Evolutionary conservation across 2,329 filamentous ascomycete species (phyloP).

Genomic region (Elsinoe australis): DNA sequence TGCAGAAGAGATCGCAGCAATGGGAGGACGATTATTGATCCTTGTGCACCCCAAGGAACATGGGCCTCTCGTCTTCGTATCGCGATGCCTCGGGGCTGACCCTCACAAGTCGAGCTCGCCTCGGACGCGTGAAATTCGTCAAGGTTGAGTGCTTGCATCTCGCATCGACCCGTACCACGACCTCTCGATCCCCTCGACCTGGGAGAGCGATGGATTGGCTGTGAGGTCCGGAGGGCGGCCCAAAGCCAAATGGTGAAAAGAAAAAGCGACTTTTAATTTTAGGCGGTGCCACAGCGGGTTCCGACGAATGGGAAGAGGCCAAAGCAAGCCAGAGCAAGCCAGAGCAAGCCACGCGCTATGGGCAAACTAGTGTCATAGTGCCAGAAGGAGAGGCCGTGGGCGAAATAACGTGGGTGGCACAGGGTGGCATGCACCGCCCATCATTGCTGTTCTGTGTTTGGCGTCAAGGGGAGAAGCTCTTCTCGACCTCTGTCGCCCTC

Average conservation of each 20-base stretch:
- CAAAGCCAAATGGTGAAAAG: constrained; percentile 6
- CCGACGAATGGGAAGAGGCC: background rate
- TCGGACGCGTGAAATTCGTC: background rate
- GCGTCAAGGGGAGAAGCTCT: too few relatives aligned
- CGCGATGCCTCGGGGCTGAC: too few relatives aligned
- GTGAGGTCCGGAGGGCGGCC: background rate
- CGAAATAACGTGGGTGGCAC: constrained; percentile 1
- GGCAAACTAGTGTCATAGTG: background rate
- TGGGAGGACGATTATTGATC: constrained; percentile 1
- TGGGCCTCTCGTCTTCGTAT: background rate
- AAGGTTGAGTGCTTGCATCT: constrained; percentile 8
- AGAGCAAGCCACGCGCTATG: background rate
- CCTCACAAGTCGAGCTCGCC: too few relatives aligned
- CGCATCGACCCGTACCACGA: constrained; percentile 8
- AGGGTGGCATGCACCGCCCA: constrained; percentile 2
- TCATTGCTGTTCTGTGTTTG: constrained; percentile 12
- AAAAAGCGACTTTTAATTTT: background rate
- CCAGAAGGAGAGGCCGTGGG: background rate
- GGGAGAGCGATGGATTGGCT: background rate
- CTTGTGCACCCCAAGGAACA: background rate
- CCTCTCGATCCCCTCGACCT: constrained; percentile 5
- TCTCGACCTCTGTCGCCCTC: background rate
- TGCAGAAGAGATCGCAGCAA: constrained; percentile 13
- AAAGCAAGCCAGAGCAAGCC: background rate
- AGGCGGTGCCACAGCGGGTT: background rate